Percentiles rank a stretch among this genome's conserved stretches.
These are phyloP conservation scores for Pseudohalonectria lignicola DNA, from an alignment of 2,329 filamentous ascomycete species.

Conservation along the genomic window DNA sequence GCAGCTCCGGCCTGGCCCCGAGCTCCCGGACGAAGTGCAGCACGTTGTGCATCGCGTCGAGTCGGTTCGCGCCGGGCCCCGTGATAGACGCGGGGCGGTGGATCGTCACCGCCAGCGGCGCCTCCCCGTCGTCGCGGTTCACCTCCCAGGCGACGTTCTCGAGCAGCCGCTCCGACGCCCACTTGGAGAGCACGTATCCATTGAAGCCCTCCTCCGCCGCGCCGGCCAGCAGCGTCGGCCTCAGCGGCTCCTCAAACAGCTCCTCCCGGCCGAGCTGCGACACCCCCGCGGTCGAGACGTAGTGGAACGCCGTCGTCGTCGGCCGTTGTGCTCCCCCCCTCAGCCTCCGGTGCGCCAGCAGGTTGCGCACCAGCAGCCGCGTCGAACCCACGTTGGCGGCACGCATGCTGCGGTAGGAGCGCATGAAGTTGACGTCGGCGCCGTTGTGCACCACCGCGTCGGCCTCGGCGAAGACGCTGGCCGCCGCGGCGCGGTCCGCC, in stretches of 20 bases:
- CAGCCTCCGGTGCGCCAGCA: conserved; percentile 7
- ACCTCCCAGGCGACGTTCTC: too few species aligned
- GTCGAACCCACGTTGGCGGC: conserved; percentile 18
- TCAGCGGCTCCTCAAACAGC: not conserved
- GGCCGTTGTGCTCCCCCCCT: too few species aligned
- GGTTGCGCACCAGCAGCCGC: conserved; percentile 12
- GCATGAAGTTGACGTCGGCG: conserved; percentile 20
- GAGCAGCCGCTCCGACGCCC: not conserved
- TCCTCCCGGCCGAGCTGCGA: conserved; percentile 14
- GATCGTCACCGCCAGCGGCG: not conserved
- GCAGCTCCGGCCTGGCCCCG: not conserved
- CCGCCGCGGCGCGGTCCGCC: not conserved
- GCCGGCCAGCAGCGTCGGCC: not conserved
- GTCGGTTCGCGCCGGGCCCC: not conserved
- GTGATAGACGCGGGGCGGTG: not conserved
- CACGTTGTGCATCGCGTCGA: not conserved
- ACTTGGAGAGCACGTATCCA: conserved; percentile 1
- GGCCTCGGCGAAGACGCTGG: not conserved
- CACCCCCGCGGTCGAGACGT: conserved; percentile 18
- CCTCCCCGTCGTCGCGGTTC: not conserved
- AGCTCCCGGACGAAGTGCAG: conserved; percentile 69
- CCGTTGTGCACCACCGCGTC: conserved; percentile 30
- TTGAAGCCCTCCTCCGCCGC: not conserved
- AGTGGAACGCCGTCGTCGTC: conserved; percentile 22
- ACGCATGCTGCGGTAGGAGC: conserved; percentile 17